Conservation (phyloP, 768 basidiomycete species). For the Dioszegia aurantiaca region DNA sequence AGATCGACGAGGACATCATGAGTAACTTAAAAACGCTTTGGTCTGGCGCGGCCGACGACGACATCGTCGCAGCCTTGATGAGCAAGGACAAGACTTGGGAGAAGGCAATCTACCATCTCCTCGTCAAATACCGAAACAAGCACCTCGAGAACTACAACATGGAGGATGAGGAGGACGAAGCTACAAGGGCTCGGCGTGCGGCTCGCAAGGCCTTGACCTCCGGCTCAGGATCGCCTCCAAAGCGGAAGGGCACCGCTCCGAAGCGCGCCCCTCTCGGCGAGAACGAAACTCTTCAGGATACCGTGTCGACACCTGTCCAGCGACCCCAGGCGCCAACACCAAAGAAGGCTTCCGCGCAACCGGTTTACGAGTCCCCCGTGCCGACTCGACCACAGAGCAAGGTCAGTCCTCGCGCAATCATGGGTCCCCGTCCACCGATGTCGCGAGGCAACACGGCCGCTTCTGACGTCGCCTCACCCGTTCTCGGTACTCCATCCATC, state of each 20-base stretch:
- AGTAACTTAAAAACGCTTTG: slow-evolving; percentile 88
- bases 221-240: slow-evolving; percentile 34
- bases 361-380: slow-evolving; percentile 19
- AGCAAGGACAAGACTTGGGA: slow-evolving; percentile 75
- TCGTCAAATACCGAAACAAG: slow-evolving; percentile 76
- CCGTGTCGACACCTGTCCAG: slow-evolving; percentile 23
- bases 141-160: slow-evolving; percentile 68
- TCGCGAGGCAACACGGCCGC: slow-evolving; percentile 22
- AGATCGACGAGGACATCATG: slow-evolving; percentile 85
- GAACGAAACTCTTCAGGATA: slow-evolving; percentile 40
- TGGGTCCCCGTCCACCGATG: slow-evolving; percentile 50
- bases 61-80: slow-evolving; percentile 66
- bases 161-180: slow-evolving; percentile 63
- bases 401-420: slow-evolving; percentile 28
- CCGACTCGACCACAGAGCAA: slow-evolving; percentile 15
- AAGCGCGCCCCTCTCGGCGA: slow-evolving; percentile 33
- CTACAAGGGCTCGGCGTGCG: slow-evolving; percentile 27
- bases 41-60: slow-evolving; percentile 72
- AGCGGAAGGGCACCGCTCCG: slow-evolving; percentile 37
- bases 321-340: slow-evolving; percentile 53
- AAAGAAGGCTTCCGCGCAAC: slow-evolving; percentile 49
- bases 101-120: slow-evolving; percentile 88
- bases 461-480: slow-evolving; percentile 15
- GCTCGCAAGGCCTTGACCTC: slow-evolving; percentile 19
- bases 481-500: slow-evolving; percentile 39